Conservation (phyloP, 306 rosid genomes). For the Bauhinia variegata region DNA sequence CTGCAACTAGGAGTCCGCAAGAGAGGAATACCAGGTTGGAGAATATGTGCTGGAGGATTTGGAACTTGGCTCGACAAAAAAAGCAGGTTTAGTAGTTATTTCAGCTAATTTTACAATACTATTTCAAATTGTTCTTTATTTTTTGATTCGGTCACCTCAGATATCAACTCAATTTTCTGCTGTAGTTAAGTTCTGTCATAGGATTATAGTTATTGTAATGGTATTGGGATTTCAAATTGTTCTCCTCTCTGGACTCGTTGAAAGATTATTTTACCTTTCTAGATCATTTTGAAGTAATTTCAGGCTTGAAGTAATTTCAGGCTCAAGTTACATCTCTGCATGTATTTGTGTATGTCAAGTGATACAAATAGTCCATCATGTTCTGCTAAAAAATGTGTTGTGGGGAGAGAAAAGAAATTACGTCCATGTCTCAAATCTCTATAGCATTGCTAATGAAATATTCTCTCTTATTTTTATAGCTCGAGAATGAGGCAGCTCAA, state of each 20-base stretch:
- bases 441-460: background rate
- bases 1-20: slow-evolving; percentile 95
- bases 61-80: slow-evolving; percentile 98
- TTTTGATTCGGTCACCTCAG: background rate
- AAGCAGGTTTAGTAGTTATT: slow-evolving; percentile 66
- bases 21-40: slow-evolving; percentile 97
- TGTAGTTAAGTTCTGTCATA: background rate
- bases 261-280: no score
- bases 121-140: background rate
- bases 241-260: background rate
- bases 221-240: background rate
- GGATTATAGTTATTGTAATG: no score
- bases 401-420: background rate
- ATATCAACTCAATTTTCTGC: background rate
- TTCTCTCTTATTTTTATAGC: slow-evolving; percentile 45
- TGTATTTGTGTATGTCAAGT: no score
- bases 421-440: background rate
- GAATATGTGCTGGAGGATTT: slow-evolving; percentile 98
- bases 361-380: background rate
- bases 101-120: background rate
- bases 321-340: no score
- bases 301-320: no score
- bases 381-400: background rate
- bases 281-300: no score
- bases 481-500: slow-evolving; percentile 74